These are phyloP conservation scores for Oryza meyeriana DNA, from an alignment of 176 grass and related monocot genomes.

Conservation along the genomic window DNA sequence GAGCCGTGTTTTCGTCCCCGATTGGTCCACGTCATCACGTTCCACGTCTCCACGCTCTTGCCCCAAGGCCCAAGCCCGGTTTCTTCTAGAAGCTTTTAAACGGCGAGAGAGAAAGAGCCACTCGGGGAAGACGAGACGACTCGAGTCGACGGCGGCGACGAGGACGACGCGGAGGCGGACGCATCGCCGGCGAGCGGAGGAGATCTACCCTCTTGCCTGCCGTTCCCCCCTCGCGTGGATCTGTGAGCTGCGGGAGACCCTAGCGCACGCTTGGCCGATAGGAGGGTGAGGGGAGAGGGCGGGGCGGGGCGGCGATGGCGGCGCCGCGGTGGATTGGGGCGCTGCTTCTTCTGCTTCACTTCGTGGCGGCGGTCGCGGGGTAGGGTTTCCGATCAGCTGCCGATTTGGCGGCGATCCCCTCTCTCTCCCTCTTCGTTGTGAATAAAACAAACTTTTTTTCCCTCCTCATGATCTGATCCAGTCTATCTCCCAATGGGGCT, in stretches of 20 bases:
- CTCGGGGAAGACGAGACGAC: not conserved
- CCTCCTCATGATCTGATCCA: not conserved
- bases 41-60: constrained; percentile 21
- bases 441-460: not conserved
- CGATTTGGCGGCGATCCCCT: not conserved
- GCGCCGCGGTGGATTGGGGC: constrained; percentile 10
- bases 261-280: not conserved
- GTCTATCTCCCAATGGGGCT: not conserved
- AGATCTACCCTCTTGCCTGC: not conserved
- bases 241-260: not conserved
- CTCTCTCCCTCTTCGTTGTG: not conserved
- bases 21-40: constrained; percentile 49
- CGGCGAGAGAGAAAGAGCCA: not conserved
- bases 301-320: constrained; percentile 19
- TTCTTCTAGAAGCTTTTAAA: constrained; percentile 43
- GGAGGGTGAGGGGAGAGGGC: not conserved
- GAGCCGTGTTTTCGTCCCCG: not conserved
- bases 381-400: constrained; percentile 15
- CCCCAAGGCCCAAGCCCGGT: not conserved
- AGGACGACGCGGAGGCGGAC: not conserved
- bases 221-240: not conserved
- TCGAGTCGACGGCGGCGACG: constrained; percentile 7
- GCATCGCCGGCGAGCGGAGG: not conserved
- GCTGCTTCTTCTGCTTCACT: constrained; percentile 35
- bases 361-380: constrained; percentile 33